These are phyloP conservation scores for Fraxinus angustifolia DNA, from an alignment of 305 asterid species.

Conservation along the genomic window DNA sequence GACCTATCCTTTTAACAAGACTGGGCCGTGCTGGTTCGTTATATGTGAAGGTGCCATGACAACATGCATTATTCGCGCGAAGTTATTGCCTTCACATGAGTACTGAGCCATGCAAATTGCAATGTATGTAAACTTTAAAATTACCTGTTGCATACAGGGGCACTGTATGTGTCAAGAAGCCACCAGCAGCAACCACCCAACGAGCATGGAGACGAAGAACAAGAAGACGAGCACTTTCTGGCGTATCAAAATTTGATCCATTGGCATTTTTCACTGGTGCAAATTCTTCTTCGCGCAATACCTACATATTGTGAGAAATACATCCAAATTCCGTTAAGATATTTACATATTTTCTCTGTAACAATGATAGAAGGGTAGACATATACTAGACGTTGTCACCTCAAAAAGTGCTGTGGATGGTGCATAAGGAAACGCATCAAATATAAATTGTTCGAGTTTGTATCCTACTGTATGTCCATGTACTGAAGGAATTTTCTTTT, in stretches of 20 bases:
- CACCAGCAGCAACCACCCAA: slow-evolving; percentile 98
- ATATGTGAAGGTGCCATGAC: not conserved
- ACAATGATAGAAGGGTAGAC: not conserved
- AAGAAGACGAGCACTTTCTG: slow-evolving; percentile 85
- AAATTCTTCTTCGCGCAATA: slow-evolving; percentile 87
- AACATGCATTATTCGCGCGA: not conserved
- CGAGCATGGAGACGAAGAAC: slow-evolving; percentile 90
- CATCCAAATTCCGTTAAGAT: not conserved
- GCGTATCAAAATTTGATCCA: slow-evolving; percentile 88
- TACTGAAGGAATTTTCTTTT: slow-evolving; percentile 75
- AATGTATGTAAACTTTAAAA: not conserved
- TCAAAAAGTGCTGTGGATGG: slow-evolving; percentile 89
- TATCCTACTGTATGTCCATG: slow-evolving; percentile 71
- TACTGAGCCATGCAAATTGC: not conserved
- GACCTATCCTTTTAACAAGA: not conserved
- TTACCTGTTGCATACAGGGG: slow-evolving; percentile 80
- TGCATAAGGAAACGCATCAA: slow-evolving; percentile 93
- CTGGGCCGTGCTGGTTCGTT: not conserved
- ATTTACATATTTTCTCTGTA: not conserved
- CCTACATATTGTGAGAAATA: slow-evolving; percentile 33
- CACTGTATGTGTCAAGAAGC: slow-evolving; percentile 93
- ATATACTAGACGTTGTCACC: slow-evolving; percentile 35
- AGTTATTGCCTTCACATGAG: not conserved
- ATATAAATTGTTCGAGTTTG: slow-evolving; percentile 90
- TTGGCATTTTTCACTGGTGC: slow-evolving; percentile 94